Evolutionary conservation across 2,329 filamentous ascomycete genomes (phyloP), one percentile per base, ranked within the genome.

Genomic region (Seiridium cupressi): DNA sequence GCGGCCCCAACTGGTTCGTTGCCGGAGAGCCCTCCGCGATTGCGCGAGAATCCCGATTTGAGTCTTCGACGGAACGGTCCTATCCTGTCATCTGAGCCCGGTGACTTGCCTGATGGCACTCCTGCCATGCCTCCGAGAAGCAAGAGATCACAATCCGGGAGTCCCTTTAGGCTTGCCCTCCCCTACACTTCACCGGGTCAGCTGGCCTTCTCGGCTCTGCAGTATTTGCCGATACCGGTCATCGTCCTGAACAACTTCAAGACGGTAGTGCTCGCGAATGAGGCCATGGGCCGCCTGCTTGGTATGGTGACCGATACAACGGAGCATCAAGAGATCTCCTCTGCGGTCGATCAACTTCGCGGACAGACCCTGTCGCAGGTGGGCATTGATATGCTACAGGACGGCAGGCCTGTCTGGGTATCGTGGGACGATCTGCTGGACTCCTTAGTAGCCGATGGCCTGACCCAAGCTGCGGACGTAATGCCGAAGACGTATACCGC

Each of bases 211-310:
- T 84, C 87, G 1, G 86, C 89, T 4, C 77, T 93, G 74, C 89
- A 91, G 68, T 92, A 90, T 69, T 78, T 93, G 4, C 91, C 90
- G 0, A 85, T 91, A 51, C 90, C 90, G 0, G 72, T 91, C 4
- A 72, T 93, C 42, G 85, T 93, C 1, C 76, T 93, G 42, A 88
- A 88, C 55, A 84, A 81, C 42, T 68, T 84, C 36, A 93, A 92
- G 73, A 90, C 87, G 0, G 83, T 93, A 3, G 81, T 90, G 1
- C 73, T 93, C 46, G 90, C 89, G 38, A 93, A 93, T 66, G 88
- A 92, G 65, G 87, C 90, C 26, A 89, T 92, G 84, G 89, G 86
- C 1, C 81, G 85, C 58, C 75, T 93, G 67, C 75, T 93, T 31
- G 88, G 86, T 3, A 78, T 90, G 54, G 78, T 85, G 34, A 64